Conservation (phyloP, 345 rosid genomes). For the Trapa incisa region DNA sequence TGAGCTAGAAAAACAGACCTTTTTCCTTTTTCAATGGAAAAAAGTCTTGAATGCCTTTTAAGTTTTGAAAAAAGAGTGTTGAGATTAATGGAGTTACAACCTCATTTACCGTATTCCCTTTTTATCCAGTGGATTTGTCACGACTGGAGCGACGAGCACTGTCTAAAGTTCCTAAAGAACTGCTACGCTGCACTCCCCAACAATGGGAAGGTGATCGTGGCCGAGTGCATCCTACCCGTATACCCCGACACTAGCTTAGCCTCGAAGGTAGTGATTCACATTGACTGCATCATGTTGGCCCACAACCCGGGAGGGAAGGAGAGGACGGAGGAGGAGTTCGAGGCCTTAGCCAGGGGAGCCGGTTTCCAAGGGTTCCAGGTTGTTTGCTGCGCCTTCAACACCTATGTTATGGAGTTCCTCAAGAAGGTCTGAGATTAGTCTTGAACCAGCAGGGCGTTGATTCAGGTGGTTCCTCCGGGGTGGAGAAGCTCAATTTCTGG, state of each 20-base stretch:
- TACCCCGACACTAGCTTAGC: slow-evolving; percentile 60
- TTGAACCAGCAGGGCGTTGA: background rate
- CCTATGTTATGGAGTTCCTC: slow-evolving; percentile 59
- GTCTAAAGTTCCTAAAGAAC: slow-evolving; percentile 53
- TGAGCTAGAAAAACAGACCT: too few species aligned
- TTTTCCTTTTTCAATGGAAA: too few species aligned
- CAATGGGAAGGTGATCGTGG: slow-evolving; percentile 66
- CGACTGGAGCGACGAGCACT: slow-evolving; percentile 79
- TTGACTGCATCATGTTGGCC: slow-evolving; percentile 81
- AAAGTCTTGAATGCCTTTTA: too few species aligned
- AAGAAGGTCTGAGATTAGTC: slow-evolving; percentile 24
- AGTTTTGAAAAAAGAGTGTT: too few species aligned
- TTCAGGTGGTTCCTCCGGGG: background rate
- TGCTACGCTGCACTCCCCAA: slow-evolving; percentile 62
- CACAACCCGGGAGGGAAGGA: slow-evolving; percentile 82
- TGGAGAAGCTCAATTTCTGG: background rate
- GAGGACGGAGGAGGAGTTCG: slow-evolving; percentile 68
- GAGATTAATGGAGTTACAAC: too few species aligned
- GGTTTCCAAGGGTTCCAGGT: slow-evolving; percentile 70
- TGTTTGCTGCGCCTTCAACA: slow-evolving; percentile 39
- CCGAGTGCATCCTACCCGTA: slow-evolving; percentile 63
- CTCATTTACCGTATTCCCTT: too few species aligned
- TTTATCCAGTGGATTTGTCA: slow-evolving; percentile 68
- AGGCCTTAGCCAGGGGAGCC: slow-evolving; percentile 53
- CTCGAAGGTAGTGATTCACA: slow-evolving; percentile 50